Percentiles rank a stretch among this genome's conserved stretches.
phyloP scores from a whole-genome alignment of 192 early-diverging fungal species.

The Backusella circina region DNA sequence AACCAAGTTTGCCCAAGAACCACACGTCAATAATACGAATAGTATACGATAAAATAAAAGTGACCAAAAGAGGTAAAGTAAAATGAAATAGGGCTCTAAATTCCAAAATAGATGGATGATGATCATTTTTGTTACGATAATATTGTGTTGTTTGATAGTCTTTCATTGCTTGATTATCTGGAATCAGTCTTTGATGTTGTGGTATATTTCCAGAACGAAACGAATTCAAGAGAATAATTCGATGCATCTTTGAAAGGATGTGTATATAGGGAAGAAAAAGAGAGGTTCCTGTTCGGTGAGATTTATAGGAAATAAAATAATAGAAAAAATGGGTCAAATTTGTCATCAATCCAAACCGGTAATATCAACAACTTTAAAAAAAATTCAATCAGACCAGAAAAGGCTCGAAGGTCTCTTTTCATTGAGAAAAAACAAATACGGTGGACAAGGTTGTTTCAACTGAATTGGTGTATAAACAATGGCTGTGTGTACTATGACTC shows the following conservation, averaged over 20 bases:
- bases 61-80: conserved; percentile 12
- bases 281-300: background rate
- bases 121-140: background rate
- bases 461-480: background rate
- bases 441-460: background rate
- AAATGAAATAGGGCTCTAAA: background rate
- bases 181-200: background rate
- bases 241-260: background rate
- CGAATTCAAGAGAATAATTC: background rate
- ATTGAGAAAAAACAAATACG: background rate
- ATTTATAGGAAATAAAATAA: background rate
- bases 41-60: conserved; percentile 9
- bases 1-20: conserved; percentile 16
- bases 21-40: background rate
- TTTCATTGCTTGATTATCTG: background rate
- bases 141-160: background rate
- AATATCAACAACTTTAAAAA: background rate
- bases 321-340: too few species aligned
- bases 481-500: too few species aligned
- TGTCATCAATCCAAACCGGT: background rate
- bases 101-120: background rate
- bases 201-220: background rate
- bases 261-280: background rate
- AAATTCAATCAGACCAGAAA: background rate
- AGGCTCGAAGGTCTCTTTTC: background rate